Evolutionary conservation across 2,329 filamentous ascomycete species (phyloP).

Genomic region (Colletotrichum gigasporum): DNA sequence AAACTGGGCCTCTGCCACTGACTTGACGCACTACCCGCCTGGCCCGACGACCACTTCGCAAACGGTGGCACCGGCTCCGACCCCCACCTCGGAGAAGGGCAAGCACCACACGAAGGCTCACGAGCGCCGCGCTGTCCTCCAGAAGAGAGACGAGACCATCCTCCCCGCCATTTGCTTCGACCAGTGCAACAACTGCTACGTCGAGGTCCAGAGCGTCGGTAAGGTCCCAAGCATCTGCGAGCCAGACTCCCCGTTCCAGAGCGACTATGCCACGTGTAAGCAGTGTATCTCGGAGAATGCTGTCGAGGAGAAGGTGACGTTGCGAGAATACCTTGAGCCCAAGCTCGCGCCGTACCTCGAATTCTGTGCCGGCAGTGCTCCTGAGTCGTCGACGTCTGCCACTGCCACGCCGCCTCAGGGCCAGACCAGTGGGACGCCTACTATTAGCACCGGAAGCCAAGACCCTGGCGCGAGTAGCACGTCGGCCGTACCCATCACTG

Average conservation of each 20-base stretch:
- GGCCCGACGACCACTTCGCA: conserved; percentile 38
- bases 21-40: conserved; percentile 51
- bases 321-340: neutral
- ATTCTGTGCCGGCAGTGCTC: conserved; percentile 50
- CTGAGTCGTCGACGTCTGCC: conserved; percentile 30
- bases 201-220: conserved; percentile 57
- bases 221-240: conserved; percentile 58
- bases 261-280: conserved; percentile 48
- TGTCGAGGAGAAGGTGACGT: neutral
- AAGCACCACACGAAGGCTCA: conserved; percentile 21
- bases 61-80: conserved; percentile 20
- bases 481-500: conserved; percentile 22
- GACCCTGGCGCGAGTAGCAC: conserved; percentile 9
- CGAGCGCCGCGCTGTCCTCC: conserved; percentile 33
- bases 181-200: conserved; percentile 59
- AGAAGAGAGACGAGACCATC: conserved; percentile 50
- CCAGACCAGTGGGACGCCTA: conserved; percentile 28
- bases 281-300: conserved; percentile 47
- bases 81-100: neutral
- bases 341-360: conserved; percentile 47
- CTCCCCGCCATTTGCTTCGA: conserved; percentile 60
- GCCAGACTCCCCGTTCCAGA: conserved; percentile 50
- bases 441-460: conserved; percentile 31
- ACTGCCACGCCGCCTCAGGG: conserved; percentile 42
- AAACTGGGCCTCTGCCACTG: conserved; percentile 63